A percentile compares a stretch with the other conserved stretches of the same genome.
These are phyloP conservation scores for Arctium lappa DNA, from an alignment of 129 eudicot species.

Conservation along the genomic window DNA sequence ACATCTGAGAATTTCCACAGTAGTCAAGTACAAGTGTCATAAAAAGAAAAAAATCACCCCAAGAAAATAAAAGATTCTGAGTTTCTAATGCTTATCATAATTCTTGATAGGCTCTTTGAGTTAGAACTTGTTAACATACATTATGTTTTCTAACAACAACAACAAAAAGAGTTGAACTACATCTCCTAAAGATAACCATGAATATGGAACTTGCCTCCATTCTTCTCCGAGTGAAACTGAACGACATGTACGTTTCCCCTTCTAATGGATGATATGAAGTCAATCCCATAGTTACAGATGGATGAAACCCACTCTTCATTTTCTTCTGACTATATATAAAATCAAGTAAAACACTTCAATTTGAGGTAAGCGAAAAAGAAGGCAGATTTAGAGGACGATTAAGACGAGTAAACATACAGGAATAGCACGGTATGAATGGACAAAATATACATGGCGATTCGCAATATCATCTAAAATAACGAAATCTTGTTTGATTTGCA, in stretches of 20 bases:
- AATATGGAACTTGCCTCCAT: slow-evolving; percentile 62
- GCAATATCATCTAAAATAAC: slow-evolving; percentile 43
- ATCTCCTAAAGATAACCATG: background rate
- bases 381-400: background rate
- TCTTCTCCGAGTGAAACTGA: slow-evolving; percentile 98
- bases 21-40: background rate
- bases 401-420: slow-evolving; percentile 53
- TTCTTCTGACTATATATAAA: slow-evolving; percentile 55
- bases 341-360: background rate
- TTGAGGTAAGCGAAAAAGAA: background rate
- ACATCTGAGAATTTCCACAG: slow-evolving; percentile 52
- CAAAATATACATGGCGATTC: slow-evolving; percentile 86
- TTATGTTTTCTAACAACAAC: background rate
- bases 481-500: too few relatives aligned
- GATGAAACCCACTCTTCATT: slow-evolving; percentile 44
- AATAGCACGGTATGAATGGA: slow-evolving; percentile 90
- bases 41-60: background rate
- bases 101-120: background rate
- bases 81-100: background rate
- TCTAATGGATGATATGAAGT: slow-evolving; percentile 81
- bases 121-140: background rate
- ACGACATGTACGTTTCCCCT: slow-evolving; percentile 92
- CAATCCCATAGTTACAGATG: slow-evolving; percentile 52
- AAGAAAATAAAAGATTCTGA: background rate
- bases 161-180: background rate